Conservation (phyloP, 305 asterid species). For the Rubia peregrina region DNA sequence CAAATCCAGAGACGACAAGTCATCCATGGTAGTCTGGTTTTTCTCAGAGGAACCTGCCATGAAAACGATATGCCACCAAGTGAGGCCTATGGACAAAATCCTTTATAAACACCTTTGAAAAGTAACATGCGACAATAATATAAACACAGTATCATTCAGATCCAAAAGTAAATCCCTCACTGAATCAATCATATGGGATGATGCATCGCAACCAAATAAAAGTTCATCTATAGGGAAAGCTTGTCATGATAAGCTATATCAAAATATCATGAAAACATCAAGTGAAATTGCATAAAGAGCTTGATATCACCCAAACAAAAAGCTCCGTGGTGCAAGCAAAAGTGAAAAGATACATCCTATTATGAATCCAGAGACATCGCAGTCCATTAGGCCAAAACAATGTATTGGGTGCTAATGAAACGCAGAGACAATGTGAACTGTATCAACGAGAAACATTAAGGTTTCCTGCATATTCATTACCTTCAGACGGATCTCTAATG, state of each 20-base stretch:
- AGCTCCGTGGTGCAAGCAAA: neutral
- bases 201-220: neutral
- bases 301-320: neutral
- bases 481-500: slow-evolving; percentile 77
- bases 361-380: neutral
- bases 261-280: neutral
- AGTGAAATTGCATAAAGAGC: neutral
- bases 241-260: neutral
- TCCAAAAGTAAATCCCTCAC: neutral
- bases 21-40: slow-evolving; percentile 48
- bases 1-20: slow-evolving; percentile 66
- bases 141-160: neutral
- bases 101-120: neutral
- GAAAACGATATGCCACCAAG: slow-evolving; percentile 1
- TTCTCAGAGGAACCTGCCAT: slow-evolving; percentile 64
- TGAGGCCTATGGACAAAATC: neutral
- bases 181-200: neutral
- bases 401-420: neutral
- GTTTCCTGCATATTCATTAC: slow-evolving; percentile 30
- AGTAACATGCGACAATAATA: neutral
- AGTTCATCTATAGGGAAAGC: neutral
- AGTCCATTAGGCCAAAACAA: neutral
- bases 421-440: neutral
- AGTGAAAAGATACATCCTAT: neutral
- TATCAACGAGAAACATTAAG: neutral